Evolutionary conservation across 345 rosid species (phyloP), one percentile per base, ranked within the genome.

Genomic region (Eucalyptus marginata): DNA sequence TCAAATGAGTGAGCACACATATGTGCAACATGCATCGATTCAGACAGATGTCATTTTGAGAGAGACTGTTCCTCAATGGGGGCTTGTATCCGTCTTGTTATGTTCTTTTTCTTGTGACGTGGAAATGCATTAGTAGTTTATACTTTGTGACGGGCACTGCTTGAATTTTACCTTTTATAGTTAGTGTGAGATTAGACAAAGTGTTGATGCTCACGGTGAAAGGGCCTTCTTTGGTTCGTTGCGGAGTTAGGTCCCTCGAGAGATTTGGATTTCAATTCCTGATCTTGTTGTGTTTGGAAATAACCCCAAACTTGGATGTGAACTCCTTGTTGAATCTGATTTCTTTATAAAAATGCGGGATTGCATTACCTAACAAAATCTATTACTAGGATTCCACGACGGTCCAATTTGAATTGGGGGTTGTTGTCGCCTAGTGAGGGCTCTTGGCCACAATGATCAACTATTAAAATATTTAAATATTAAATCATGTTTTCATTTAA

Each of bases 341-440:
- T 1, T 62, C 68, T 62, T 27, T 24, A 62, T 12, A 13, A 62
- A 12, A 29, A 29, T 29, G 68, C 8, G 4, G 68, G 7, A 62
- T 29, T 62, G 68, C 31, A 29, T 64, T n/a, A 64, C 76, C 20
- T n/a, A 15, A 64, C 22, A 64, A 64, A 64, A 64, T 64, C 76
- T n/a, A n/a, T 31, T 14, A n/a, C 9, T n/a, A 64, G 20, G 76
- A 64, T 64, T 64, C 40, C 40, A 64, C 10, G 10, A n/a, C 76
- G 2, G 2, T 14, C 76, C 17, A 7, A 64, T 64, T n/a, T 64
- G 76, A 64, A 64, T n/a, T 64, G 5, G 76, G 36, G 36, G 36
- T n/a, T n/a, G 20, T 64, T 0, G 1, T 64, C 6, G 0, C 20
- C 5, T 7, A 6, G 40, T 2, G 0, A 64, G 36, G 36, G 76